These are phyloP conservation scores for Solanum hybrid DNA, from an alignment of 305 asterid species.

Conservation along the genomic window DNA sequence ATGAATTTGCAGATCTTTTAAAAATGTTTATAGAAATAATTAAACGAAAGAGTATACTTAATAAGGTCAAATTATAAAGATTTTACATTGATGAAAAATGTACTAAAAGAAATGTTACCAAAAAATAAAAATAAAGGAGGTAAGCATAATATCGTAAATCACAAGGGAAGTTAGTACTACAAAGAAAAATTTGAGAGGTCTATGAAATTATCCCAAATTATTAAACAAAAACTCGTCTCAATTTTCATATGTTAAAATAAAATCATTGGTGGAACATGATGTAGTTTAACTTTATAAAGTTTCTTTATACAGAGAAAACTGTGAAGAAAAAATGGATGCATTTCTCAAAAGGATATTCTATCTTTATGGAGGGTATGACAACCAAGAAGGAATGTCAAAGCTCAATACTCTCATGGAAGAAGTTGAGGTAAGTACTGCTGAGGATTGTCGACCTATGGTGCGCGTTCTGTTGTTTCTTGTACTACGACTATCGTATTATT, in stretches of 20 bases:
- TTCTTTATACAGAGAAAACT: slow-evolving; percentile 30
- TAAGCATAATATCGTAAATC: background rate
- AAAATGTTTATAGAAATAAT: background rate
- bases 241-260: background rate
- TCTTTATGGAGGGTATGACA: slow-evolving; percentile 39
- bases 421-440: slow-evolving; percentile 27
- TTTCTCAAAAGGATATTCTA: slow-evolving; percentile 32
- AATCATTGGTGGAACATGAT: background rate
- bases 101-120: background rate
- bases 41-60: background rate
- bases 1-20: background rate
- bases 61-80: background rate
- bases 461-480: background rate
- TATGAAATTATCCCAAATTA: background rate
- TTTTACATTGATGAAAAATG: background rate
- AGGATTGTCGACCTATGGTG: background rate
- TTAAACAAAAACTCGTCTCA: background rate
- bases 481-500: background rate
- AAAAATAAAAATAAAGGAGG: background rate
- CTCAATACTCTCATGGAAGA: slow-evolving; percentile 34
- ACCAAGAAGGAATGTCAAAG: slow-evolving; percentile 40
- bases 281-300: background rate
- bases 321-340: slow-evolving; percentile 31
- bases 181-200: background rate
- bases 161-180: background rate